These are phyloP conservation scores for Glaciozyma antarctica DNA, from an alignment of 768 basidiomycete species.

Conservation along the genomic window DNA sequence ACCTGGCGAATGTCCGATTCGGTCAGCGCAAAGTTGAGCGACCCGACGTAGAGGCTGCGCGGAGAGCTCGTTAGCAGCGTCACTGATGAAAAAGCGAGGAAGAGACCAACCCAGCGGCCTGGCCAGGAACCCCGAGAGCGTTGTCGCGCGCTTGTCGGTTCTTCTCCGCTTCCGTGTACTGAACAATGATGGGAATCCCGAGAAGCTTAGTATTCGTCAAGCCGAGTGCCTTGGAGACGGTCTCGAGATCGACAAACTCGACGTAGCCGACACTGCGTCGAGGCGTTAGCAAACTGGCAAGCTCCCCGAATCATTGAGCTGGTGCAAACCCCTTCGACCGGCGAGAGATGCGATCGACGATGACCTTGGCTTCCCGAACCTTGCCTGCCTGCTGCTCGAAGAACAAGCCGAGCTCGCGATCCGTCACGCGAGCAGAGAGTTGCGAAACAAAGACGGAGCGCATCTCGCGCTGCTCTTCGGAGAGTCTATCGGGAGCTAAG, in stretches of 20 bases:
- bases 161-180: slow-evolving; percentile 92
- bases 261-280: slow-evolving; percentile 83
- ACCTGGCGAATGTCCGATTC: slow-evolving; percentile 98
- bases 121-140: slow-evolving; percentile 10
- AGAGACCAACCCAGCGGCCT: slow-evolving; percentile 20
- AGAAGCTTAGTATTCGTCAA: slow-evolving; percentile 93
- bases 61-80: slow-evolving; percentile 14
- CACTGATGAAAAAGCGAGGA: neutral
- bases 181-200: slow-evolving; percentile 94
- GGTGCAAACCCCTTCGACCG: slow-evolving; percentile 85
- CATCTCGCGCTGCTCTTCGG: slow-evolving; percentile 90
- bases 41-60: slow-evolving; percentile 85
- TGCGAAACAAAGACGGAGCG: slow-evolving; percentile 98
- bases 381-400: slow-evolving; percentile 93
- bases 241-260: slow-evolving; percentile 81
- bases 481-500: slow-evolving; percentile 1
- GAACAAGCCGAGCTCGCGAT: slow-evolving; percentile 94
- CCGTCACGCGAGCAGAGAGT: slow-evolving; percentile 90
- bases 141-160: slow-evolving; percentile 39
- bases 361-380: slow-evolving; percentile 91
- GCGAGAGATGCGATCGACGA: slow-evolving; percentile 86
- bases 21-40: slow-evolving; percentile 90
- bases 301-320: neutral
- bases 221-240: slow-evolving; percentile 79
- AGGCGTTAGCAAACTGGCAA: slow-evolving; percentile 1